phyloP scores from a whole-genome alignment of 768 basidiomycete species.

The Pleurotus cornucopiae region DNA sequence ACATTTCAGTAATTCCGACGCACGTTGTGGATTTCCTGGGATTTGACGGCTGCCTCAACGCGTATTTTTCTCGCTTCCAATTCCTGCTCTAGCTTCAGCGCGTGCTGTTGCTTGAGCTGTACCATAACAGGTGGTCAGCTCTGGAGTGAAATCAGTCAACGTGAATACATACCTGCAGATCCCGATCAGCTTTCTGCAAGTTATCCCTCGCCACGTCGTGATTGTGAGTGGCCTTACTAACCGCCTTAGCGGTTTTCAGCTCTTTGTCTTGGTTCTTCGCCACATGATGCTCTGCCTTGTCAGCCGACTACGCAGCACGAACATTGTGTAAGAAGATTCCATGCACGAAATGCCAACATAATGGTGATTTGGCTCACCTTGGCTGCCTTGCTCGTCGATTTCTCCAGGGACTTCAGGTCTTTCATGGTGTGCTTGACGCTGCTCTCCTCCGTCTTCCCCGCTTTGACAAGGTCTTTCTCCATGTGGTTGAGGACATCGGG shows the following conservation, averaged over 20 bases:
- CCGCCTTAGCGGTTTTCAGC: conserved; percentile 4
- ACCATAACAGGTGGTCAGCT: neutral
- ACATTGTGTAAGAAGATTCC: neutral
- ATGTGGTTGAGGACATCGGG: conserved; percentile 3
- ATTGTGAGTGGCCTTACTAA: neutral
- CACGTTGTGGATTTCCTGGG: conserved; percentile 3
- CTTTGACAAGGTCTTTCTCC: conserved; percentile 4
- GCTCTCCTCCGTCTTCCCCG: conserved; percentile 3
- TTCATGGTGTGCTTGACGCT: conserved; percentile 1
- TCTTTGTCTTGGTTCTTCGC: conserved; percentile 1
- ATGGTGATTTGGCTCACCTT: neutral
- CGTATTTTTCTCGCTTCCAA: neutral
- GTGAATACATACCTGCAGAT: neutral
- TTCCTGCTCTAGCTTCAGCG: neutral
- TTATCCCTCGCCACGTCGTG: neutral
- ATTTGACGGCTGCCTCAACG: conserved; percentile 1
- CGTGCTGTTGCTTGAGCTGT: conserved; percentile 2
- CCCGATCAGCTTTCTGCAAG: neutral
- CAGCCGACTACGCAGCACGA: neutral
- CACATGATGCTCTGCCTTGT: conserved; percentile 4
- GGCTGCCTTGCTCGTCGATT: neutral
- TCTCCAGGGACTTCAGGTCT: neutral
- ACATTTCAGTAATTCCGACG: neutral
- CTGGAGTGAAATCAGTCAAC: neutral
- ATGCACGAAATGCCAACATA: too few species aligned